Percentiles rank a stretch among this genome's conserved stretches.
Evolutionary conservation across 2,329 filamentous ascomycete genomes (phyloP).

Genomic region (Parastagonospora nodorum): DNA sequence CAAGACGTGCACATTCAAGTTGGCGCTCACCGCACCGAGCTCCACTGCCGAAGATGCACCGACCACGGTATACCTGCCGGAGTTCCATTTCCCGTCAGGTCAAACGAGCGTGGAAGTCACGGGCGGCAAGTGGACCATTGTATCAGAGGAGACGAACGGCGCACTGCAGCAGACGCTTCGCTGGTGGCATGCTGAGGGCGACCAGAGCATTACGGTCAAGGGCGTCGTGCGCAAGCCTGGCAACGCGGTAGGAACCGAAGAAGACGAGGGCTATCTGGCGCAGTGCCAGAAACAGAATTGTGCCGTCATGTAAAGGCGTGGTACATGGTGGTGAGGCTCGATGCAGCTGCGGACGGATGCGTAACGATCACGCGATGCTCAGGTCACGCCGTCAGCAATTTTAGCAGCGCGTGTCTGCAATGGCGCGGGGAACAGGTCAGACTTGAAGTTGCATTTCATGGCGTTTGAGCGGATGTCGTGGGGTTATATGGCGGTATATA

Average conservation of each 20-base stretch:
- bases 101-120: slow-evolving; percentile 74
- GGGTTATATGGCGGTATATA: background rate
- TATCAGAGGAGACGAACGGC: slow-evolving; percentile 70
- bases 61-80: slow-evolving; percentile 84
- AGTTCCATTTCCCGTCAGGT: slow-evolving; percentile 86
- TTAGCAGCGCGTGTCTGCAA: slow-evolving; percentile 8
- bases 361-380: slow-evolving; percentile 31
- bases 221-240: slow-evolving; percentile 69
- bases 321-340: slow-evolving; percentile 16
- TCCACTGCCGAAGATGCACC: slow-evolving; percentile 68
- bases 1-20: slow-evolving; percentile 73
- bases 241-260: slow-evolving; percentile 59
- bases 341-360: slow-evolving; percentile 8
- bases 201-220: slow-evolving; percentile 77
- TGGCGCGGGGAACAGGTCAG: background rate
- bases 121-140: slow-evolving; percentile 89
- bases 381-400: slow-evolving; percentile 38
- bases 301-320: slow-evolving; percentile 47
- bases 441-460: background rate
- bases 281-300: slow-evolving; percentile 54
- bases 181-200: slow-evolving; percentile 92
- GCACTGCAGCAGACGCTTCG: slow-evolving; percentile 74
- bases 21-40: slow-evolving; percentile 68
- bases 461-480: background rate
- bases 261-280: slow-evolving; percentile 81